phyloP scores from a whole-genome alignment of 2,329 filamentous ascomycete species.

The Ceratocystis colombiana region DNA sequence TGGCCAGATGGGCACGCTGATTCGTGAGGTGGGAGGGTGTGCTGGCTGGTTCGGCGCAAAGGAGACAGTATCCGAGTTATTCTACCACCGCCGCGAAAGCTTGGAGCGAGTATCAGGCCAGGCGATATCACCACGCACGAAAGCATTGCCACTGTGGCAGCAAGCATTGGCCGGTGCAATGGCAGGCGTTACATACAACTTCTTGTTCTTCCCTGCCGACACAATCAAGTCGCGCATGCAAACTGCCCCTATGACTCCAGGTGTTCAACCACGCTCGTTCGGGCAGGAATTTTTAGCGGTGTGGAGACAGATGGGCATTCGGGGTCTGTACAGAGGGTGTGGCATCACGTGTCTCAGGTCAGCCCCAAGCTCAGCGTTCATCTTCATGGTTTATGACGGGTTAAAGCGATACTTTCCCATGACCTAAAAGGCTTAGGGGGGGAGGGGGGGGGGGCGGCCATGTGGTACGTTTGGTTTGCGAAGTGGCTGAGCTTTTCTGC shows the following conservation, averaged over 20 bases:
- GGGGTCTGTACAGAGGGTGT: conserved; percentile 83
- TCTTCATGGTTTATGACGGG: conserved; percentile 90
- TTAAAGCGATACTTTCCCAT: conserved; percentile 59
- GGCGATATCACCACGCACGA: conserved; percentile 47
- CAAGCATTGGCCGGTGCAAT: conserved; percentile 78
- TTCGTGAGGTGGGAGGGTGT: conserved; percentile 85
- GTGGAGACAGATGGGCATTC: conserved; percentile 74
- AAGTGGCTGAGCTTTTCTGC: neutral
- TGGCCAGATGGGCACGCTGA: conserved; percentile 83
- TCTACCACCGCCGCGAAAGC: conserved; percentile 48
- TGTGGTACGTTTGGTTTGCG: neutral
- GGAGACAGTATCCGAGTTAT: conserved; percentile 64
- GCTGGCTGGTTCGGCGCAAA: conserved; percentile 94
- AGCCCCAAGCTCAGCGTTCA: conserved; percentile 93
- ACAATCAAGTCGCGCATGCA: conserved; percentile 98
- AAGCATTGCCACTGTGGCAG: conserved; percentile 67
- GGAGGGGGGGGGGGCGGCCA: neutral
- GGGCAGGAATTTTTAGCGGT: conserved; percentile 58
- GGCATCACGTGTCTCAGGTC: conserved; percentile 83
- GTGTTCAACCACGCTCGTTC: conserved; percentile 54
- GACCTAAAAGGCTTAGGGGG: conserved; percentile 29
- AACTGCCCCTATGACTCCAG: conserved; percentile 59
- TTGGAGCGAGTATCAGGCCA: conserved; percentile 36
- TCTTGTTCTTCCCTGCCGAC: conserved; percentile 92
- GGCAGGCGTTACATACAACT: conserved; percentile 91